phyloP scores from a whole-genome alignment of 305 asterid species.

The Nicotiana rustica region DNA sequence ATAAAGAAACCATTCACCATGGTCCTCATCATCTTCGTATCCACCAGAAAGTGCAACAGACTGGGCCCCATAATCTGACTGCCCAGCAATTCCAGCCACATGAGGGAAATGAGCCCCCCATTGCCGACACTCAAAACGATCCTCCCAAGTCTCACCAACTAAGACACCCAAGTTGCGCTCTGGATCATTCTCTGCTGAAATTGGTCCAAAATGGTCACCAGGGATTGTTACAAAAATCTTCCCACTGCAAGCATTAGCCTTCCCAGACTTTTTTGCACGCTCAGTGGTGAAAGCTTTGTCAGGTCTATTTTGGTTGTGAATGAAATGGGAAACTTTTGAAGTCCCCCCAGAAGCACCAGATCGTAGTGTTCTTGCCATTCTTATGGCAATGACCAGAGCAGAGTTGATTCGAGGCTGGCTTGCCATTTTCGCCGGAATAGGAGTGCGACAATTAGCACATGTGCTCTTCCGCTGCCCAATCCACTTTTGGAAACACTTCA shows the following conservation, averaged over 20 bases:
- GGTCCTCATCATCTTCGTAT: slow-evolving; percentile 90
- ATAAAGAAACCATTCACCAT: slow-evolving; percentile 96
- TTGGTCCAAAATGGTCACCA: slow-evolving; percentile 85
- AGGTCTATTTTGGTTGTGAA: slow-evolving; percentile 86
- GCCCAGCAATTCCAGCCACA: slow-evolving; percentile 89
- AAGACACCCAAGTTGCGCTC: slow-evolving; percentile 66
- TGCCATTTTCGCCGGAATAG: slow-evolving; percentile 76
- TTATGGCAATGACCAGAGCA: slow-evolving; percentile 79
- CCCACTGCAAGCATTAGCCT: slow-evolving; percentile 95
- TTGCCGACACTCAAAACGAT: slow-evolving; percentile 90
- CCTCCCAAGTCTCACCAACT: slow-evolving; percentile 93
- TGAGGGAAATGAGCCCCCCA: slow-evolving; percentile 98
- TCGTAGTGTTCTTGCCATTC: slow-evolving; percentile 68
- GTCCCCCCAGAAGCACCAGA: slow-evolving; percentile 55
- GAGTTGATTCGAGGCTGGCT: slow-evolving; percentile 87
- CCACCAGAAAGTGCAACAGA: slow-evolving; percentile 97
- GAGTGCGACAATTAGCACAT: slow-evolving; percentile 77
- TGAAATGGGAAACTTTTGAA: slow-evolving; percentile 58
- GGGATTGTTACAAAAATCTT: slow-evolving; percentile 90
- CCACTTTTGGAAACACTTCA: slow-evolving; percentile 86
- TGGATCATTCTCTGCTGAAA: slow-evolving; percentile 79
- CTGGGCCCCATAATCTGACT: slow-evolving; percentile 80
- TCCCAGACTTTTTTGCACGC: slow-evolving; percentile 81
- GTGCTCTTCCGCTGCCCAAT: slow-evolving; percentile 61
- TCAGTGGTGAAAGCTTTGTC: slow-evolving; percentile 90